A percentile compares a stretch with the other conserved stretches of the same genome.
Evolutionary conservation across 805 yeast species (phyloP).

Genomic region (Ogataea nakhonphanomensis): DNA sequence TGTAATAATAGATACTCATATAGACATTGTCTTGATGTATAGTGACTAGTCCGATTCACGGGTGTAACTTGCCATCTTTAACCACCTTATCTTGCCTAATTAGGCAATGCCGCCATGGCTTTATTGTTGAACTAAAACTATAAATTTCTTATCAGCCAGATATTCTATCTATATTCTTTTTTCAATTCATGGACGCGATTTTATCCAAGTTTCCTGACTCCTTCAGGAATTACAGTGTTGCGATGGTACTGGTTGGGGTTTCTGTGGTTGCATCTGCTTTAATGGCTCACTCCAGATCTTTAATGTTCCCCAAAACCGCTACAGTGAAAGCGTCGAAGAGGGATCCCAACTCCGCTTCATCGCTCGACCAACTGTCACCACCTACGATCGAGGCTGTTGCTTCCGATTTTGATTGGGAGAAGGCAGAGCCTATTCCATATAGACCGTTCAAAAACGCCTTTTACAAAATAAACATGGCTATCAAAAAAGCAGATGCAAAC

Average conservation of each 20-base stretch:
- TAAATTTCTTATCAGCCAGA: background rate
- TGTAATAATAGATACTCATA: constrained; percentile 11
- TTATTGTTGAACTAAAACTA: background rate
- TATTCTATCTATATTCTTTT: background rate
- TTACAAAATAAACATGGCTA: constrained; percentile 64
- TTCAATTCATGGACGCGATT: constrained; percentile 3
- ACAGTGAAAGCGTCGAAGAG: no score
- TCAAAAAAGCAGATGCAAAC: constrained; percentile 43
- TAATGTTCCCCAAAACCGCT: background rate
- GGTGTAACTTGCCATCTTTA: background rate
- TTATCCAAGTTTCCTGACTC: constrained; percentile 1
- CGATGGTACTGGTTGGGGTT: constrained; percentile 8
- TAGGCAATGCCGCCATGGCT: background rate
- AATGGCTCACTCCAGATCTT: constrained; percentile 3
- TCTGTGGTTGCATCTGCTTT: constrained; percentile 8
- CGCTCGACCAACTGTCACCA: constrained; percentile 4
- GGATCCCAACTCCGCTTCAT: no score
- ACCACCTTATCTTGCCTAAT: constrained; percentile 2
- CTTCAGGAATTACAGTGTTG: constrained; percentile 5
- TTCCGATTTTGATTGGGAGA: constrained; percentile 42
- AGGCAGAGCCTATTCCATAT: constrained; percentile 39
- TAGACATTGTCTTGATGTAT: background rate
- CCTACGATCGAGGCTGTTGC: constrained; percentile 32
- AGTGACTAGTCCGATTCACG: background rate
- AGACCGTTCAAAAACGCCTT: constrained; percentile 47